Base-by-base conservation (phyloP, 257 asterid species). In the Perilla frutescens region DNA sequence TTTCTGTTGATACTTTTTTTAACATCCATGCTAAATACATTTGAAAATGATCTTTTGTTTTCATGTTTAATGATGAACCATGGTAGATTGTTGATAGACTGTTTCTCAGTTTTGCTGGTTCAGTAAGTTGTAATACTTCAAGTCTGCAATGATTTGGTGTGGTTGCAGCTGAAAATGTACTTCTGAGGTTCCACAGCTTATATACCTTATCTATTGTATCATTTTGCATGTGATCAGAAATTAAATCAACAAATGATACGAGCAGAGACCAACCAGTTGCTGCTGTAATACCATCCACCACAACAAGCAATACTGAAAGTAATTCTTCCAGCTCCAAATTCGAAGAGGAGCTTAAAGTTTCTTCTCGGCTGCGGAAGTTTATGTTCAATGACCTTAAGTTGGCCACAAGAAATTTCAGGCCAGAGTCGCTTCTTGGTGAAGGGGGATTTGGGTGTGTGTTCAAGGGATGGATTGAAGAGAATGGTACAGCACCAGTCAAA, bases 371-470 rank as follows among this genome's bases (percentile, higher is more conserved):
- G 80, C 82, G 98, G 31, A 94, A 91, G 68, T 94, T 94, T 50
- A 56, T 90, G 4, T 94, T 94, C 76, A 94, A 88, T 31, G 99
- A 91, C 80, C 90, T 94, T 79, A 94, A 94, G 78, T 68, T 78
- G 67, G 98, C 99, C 62, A 94, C 99, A 5, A 85, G 99, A 79
- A 94, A 94, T 71, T 94, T 94, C 64, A 87, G 98, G 76, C 99
- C 99, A 6, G 99, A 94, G 59, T 92, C 98, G 4, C 98, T 94
- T 77, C 97, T 94, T 58, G 99, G 99, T 60, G 99, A 94, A 84
- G 99, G 99, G 45, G 99, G 99, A 12, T 94, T 94, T 49, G 99
- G 99, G 49, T 94, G 99, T 75, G 99, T 94, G 37, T 94, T 94
- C 79, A 94, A 94, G 70, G 99, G 99, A 34, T 94, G 99, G 99